Percentiles rank a stretch among this genome's conserved stretches.
phyloP scores from a whole-genome alignment of 345 rosid species.

The Sisymbrium altissimum region DNA sequence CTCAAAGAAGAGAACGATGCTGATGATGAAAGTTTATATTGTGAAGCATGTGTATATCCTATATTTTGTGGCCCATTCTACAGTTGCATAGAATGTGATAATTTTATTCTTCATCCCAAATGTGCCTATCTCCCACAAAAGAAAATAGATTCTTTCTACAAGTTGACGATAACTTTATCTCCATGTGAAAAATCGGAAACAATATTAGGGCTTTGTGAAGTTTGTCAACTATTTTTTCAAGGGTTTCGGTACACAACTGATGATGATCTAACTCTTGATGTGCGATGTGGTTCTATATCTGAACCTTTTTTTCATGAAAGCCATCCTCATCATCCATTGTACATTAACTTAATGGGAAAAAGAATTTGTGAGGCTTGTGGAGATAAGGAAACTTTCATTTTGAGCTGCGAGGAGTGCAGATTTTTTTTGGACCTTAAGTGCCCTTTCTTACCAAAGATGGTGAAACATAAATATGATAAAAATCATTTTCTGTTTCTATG shows the following conservation, averaged over 20 bases:
- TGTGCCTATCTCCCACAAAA: background rate
- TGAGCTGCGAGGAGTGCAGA: conserved; percentile 1
- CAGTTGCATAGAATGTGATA: background rate
- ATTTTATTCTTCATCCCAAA: conserved; percentile 10
- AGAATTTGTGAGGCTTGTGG: conserved; percentile 2
- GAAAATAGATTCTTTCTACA: background rate
- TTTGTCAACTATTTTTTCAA: background rate
- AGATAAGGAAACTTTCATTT: background rate
- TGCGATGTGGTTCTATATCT: conserved; percentile 14
- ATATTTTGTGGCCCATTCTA: conserved; percentile 1
- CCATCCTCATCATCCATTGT: conserved; percentile 1
- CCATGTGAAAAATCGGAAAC: background rate
- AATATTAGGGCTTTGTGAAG: background rate
- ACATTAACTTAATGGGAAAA: background rate
- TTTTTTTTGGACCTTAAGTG: conserved; percentile 2
- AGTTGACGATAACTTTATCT: background rate
- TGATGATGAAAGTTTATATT: background rate
- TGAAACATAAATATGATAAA: conserved; percentile 1
- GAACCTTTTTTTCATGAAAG: conserved; percentile 14
- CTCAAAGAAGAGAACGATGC: background rate
- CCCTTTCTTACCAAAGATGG: conserved; percentile 11
- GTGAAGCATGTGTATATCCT: background rate
- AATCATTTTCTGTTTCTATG: conserved; percentile 3
- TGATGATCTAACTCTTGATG: background rate
- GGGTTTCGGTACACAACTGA: background rate